Evolutionary conservation across 2,329 filamentous ascomycete species (phyloP), one percentile per base, ranked within the genome.

Genomic region (Rasamsonia emersonii): DNA sequence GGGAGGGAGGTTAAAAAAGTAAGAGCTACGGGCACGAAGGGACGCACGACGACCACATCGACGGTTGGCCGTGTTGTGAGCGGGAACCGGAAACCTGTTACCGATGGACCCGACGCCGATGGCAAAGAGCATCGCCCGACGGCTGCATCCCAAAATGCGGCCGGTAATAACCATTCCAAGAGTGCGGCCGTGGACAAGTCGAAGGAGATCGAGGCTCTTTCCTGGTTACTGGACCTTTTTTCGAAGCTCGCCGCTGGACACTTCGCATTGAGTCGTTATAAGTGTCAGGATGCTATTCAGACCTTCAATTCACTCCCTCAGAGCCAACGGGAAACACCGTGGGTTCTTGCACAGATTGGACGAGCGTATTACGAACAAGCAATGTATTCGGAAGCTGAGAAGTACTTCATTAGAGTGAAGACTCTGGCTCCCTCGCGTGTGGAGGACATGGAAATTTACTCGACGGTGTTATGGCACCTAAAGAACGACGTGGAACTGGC

Each of bases 381-480:
- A 7, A 75, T 81, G 43, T 95, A 96, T 53, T 66, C 69, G 2
- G 85, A 94, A 41, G 86, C 91, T 3, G 89, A 94, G 53, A 85
- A 82, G 42, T 82, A 79, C 49, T 98, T 94, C 56, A 71, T 77
- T 36, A 77, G 79, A 35, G 75, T 98, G 43, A 79, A 86, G 30
- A 74, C 80, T 18, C 70, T 91, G 44, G 79, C 84, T 9, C 89
- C 89, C 1, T 83, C 84, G 1, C 77, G 85, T 3, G 70, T 93
- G 26, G 82, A 93, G 52, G 88, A 95, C 51, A 95, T 96, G 88
- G 91, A 98, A 54, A 79, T 96, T 20, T 98, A 94, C 61, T 96
- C 89, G 9, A 98, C 91, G 1, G 81, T 93, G n/a, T 71, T 98
- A n/a, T 98, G 93, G 91, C 88, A 95, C 57, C 65, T 95, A 40